A percentile compares a stretch with the other conserved stretches of the same genome.
These are phyloP conservation scores for Phlebiopsis gigantea DNA, from an alignment of 768 basidiomycete genomes.

Conservation along the genomic window DNA sequence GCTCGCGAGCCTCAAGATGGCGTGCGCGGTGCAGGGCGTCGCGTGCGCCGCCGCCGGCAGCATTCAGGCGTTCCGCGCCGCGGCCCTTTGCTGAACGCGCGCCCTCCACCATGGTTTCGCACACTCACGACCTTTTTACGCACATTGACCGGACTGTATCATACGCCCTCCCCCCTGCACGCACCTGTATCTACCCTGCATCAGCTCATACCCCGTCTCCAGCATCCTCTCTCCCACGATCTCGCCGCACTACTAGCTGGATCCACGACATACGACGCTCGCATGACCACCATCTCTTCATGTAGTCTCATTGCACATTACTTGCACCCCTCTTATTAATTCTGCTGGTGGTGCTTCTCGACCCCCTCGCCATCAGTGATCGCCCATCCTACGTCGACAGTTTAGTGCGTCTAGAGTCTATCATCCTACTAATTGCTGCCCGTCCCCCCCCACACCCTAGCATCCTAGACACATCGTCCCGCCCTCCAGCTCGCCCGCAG, in stretches of 20 bases:
- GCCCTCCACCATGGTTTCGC: no score
- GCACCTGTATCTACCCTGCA: background rate
- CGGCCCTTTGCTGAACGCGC: no score
- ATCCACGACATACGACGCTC: background rate
- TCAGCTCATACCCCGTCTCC: no score
- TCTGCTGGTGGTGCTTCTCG: background rate
- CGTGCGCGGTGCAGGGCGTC: constrained; percentile 59
- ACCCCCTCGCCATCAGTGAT: background rate
- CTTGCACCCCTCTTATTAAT: background rate
- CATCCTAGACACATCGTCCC: no score
- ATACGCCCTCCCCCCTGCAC: constrained; percentile 15
- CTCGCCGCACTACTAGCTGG: background rate
- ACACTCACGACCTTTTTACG: background rate
- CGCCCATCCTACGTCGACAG: background rate
- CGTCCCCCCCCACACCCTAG: no score
- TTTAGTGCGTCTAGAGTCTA: background rate
- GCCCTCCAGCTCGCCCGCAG: no score
- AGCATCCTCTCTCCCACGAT: background rate
- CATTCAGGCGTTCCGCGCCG: constrained; percentile 48
- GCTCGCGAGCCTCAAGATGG: constrained; percentile 52
- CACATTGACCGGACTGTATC: constrained; percentile 11
- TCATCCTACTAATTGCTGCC: background rate
- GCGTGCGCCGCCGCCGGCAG: constrained; percentile 47
- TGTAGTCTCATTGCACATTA: background rate
- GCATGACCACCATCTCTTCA: background rate